Percentiles rank a stretch among this genome's conserved stretches.
phyloP scores from a whole-genome alignment of 192 early-diverging fungal species.

The Paraglomus occultum region DNA sequence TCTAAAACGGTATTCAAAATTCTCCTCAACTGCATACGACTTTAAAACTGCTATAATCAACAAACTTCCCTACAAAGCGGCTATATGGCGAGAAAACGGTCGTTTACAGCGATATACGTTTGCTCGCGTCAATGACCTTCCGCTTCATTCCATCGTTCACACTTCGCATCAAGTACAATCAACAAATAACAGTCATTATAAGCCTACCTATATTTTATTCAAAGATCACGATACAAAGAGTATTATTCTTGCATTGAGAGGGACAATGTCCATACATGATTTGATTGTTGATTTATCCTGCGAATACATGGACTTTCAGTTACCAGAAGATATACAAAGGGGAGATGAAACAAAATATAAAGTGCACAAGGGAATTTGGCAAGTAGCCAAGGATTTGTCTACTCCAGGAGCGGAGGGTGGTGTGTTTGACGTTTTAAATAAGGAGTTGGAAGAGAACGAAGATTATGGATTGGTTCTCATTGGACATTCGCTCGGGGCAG shows the following conservation, averaged over 20 bases:
- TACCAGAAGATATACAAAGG: slow-evolving; percentile 39
- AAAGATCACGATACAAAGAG: slow-evolving; percentile 42
- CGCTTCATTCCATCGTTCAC: slow-evolving; percentile 40
- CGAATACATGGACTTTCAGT: slow-evolving; percentile 44
- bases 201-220: slow-evolving; percentile 48
- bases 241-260: slow-evolving; percentile 48
- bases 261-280: slow-evolving; percentile 51
- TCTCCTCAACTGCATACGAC: slow-evolving; percentile 33
- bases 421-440: slow-evolving; percentile 44
- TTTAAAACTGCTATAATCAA: slow-evolving; percentile 14
- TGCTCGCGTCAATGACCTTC: slow-evolving; percentile 30
- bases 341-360: slow-evolving; percentile 33
- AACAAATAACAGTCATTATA: slow-evolving; percentile 36
- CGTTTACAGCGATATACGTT: slow-evolving; percentile 17
- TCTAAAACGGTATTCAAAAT: slow-evolving; percentile 39
- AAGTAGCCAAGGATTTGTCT: slow-evolving; percentile 42
- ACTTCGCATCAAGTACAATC: slow-evolving; percentile 38
- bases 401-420: slow-evolving; percentile 35
- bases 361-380: slow-evolving; percentile 47
- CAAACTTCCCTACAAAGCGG: not conserved
- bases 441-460: slow-evolving; percentile 40
- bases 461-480: slow-evolving; percentile 45
- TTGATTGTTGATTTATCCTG: slow-evolving; percentile 51
- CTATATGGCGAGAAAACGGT: not conserved
- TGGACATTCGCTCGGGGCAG: slow-evolving; percentile 53